Percentiles rank a stretch among this genome's conserved stretches.
These are phyloP conservation scores for Coemansia sp. DNA, from an alignment of 192 early-diverging fungal species.

Conservation along the genomic window DNA sequence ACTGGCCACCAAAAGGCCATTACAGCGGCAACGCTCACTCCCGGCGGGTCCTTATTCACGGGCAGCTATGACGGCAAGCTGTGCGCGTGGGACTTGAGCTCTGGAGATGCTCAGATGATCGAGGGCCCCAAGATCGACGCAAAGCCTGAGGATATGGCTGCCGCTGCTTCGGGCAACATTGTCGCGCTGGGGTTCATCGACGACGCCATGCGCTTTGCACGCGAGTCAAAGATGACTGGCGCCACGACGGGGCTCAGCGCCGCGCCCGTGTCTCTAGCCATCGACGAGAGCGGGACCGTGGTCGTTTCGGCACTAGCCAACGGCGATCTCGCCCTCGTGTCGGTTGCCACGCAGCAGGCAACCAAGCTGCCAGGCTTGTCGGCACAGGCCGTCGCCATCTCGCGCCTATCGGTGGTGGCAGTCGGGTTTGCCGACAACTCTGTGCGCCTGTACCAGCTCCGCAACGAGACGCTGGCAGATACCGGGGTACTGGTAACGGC, in stretches of 20 bases:
- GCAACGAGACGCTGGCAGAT: conserved; percentile 8
- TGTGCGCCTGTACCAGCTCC: conserved; percentile 62
- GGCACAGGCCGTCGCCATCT: conserved; percentile 17
- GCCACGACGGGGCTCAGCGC: conserved; percentile 14
- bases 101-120: neutral
- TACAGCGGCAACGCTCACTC: conserved; percentile 64
- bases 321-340: conserved; percentile 18
- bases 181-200: conserved; percentile 34
- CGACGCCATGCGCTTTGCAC: conserved; percentile 31
- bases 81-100: conserved; percentile 64
- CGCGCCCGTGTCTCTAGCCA: conserved; percentile 27
- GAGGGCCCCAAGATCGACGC: conserved; percentile 5
- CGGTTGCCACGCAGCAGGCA: neutral
- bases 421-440: conserved; percentile 58
- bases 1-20: conserved; percentile 83
- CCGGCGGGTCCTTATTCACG: conserved; percentile 62
- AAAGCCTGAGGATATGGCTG: conserved; percentile 13
- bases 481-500: conserved; percentile 21
- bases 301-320: conserved; percentile 29
- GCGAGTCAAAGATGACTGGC: neutral
- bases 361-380: conserved; percentile 1
- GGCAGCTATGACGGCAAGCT: conserved; percentile 93
- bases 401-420: conserved; percentile 16
- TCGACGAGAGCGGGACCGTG: conserved; percentile 1
- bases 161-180: neutral